phyloP scores from a whole-genome alignment of 2,329 filamentous ascomycete species.

The Fusarium bulbicola region DNA sequence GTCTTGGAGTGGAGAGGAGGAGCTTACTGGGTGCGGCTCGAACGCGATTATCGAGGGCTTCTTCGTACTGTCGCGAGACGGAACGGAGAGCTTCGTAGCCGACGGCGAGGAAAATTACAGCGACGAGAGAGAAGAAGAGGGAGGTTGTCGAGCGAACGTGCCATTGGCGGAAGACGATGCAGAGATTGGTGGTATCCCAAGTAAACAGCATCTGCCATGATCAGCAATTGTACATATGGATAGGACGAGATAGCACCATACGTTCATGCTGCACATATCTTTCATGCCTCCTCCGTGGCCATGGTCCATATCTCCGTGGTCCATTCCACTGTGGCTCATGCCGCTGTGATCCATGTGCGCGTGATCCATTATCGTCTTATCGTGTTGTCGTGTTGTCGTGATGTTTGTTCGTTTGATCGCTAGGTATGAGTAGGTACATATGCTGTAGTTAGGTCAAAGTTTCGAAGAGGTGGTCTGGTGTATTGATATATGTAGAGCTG shows the following conservation, averaged over 20 bases:
- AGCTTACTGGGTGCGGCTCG: slow-evolving; percentile 63
- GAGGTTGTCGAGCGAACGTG: slow-evolving; percentile 78
- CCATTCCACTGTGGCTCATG: slow-evolving; percentile 57
- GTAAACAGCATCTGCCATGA: slow-evolving; percentile 94
- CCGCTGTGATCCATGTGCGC: slow-evolving; percentile 54
- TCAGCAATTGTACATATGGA: slow-evolving; percentile 25
- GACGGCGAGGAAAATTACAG: slow-evolving; percentile 83
- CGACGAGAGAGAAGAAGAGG: slow-evolving; percentile 83
- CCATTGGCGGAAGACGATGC: slow-evolving; percentile 95
- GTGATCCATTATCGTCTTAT: slow-evolving; percentile 52
- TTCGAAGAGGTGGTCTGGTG: background rate
- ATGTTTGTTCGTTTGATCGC: background rate
- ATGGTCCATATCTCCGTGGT: slow-evolving; percentile 62
- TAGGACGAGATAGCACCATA: slow-evolving; percentile 53
- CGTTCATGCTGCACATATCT: slow-evolving; percentile 89
- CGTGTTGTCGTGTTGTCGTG: background rate
- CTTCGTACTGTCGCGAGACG: slow-evolving; percentile 79
- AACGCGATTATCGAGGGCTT: slow-evolving; percentile 57
- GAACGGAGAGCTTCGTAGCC: slow-evolving; percentile 92
- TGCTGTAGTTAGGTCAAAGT: background rate
- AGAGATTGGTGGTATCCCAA: slow-evolving; percentile 92
- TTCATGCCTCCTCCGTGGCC: slow-evolving; percentile 63
- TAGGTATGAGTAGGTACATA: background rate
- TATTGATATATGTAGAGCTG: slow-evolving; percentile 7
- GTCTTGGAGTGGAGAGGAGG: background rate